phyloP scores from a whole-genome alignment of 805 yeast genomes.

The Lipomyces kockii region DNA sequence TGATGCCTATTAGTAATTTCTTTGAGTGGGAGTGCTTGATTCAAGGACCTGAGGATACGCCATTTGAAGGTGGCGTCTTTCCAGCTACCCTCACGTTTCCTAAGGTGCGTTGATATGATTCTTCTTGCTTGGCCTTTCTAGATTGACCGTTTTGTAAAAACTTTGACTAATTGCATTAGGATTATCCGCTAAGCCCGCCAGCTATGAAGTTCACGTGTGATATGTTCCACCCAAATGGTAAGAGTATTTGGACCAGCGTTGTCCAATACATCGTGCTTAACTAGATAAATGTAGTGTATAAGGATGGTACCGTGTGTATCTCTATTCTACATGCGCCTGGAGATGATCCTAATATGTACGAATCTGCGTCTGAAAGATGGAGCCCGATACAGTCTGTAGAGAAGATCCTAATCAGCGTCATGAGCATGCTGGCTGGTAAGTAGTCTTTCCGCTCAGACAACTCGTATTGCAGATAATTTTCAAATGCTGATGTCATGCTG shows the following conservation, averaged over 20 bases:
- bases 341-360: constrained; percentile 95
- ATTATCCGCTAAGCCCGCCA: constrained; percentile 86
- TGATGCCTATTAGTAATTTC: constrained; percentile 48
- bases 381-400: constrained; percentile 98
- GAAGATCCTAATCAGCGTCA: constrained; percentile 87
- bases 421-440: constrained; percentile 82
- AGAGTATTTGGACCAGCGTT: constrained; percentile 9
- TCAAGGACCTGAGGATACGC: constrained; percentile 83
- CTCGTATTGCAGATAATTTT: not conserved
- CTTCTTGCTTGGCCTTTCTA: not conserved
- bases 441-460: not conserved
- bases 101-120: constrained; percentile 33
- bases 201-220: constrained; percentile 75
- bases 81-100: constrained; percentile 77
- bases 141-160: not conserved
- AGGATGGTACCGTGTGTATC: constrained; percentile 95
- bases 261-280: not conserved
- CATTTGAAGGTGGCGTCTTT: constrained; percentile 86
- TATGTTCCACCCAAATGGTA: constrained; percentile 83
- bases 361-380: constrained; percentile 96
- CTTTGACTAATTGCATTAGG: constrained; percentile 42
- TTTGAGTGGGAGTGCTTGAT: constrained; percentile 83
- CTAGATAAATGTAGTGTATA: constrained; percentile 55
- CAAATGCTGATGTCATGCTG: not conserved
- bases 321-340: constrained; percentile 96